Evolutionary conservation across 2,329 filamentous ascomycete species (phyloP).

Genomic region (Bipolaris cookei): DNA sequence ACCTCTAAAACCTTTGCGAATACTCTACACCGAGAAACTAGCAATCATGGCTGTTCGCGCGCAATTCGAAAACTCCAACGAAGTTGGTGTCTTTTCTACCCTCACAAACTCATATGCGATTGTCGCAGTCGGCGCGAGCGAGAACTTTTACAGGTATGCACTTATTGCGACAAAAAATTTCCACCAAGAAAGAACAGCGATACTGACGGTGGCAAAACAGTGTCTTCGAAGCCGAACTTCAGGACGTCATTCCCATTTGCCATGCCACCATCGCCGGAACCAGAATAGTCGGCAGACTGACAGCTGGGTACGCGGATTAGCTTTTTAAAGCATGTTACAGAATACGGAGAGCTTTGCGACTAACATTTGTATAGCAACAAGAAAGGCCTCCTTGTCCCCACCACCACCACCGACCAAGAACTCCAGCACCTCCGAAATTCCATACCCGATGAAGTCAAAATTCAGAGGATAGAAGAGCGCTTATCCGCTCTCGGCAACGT

Average conservation of each 20-base stretch:
- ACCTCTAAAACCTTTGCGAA: neutral
- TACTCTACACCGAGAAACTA: constrained; percentile 5
- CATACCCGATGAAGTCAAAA: constrained; percentile 87
- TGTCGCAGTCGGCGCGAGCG: constrained; percentile 90
- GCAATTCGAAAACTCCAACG: constrained; percentile 88
- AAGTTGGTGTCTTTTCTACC: constrained; percentile 94
- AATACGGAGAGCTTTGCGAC: neutral
- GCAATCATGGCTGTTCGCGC: constrained; percentile 60
- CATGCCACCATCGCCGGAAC: constrained; percentile 96
- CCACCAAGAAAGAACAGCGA: neutral
- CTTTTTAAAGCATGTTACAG: too few relatives aligned
- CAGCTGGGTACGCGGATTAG: constrained; percentile 71
- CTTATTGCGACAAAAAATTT: neutral
- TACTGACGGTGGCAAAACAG: constrained; percentile 53
- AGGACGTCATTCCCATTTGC: constrained; percentile 96
- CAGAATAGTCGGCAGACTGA: constrained; percentile 92
- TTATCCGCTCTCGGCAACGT: constrained; percentile 96
- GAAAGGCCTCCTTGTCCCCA: constrained; percentile 94
- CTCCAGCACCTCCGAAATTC: constrained; percentile 96
- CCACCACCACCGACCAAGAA: constrained; percentile 96
- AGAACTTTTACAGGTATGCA: constrained; percentile 92
- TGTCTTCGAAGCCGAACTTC: constrained; percentile 96
- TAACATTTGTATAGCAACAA: constrained; percentile 70
- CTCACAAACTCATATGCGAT: constrained; percentile 97
- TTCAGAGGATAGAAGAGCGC: constrained; percentile 97